Base-by-base conservation (phyloP, 2,329 filamentous ascomycete genomes). In the Teratosphaeria nubilosa region DNA sequence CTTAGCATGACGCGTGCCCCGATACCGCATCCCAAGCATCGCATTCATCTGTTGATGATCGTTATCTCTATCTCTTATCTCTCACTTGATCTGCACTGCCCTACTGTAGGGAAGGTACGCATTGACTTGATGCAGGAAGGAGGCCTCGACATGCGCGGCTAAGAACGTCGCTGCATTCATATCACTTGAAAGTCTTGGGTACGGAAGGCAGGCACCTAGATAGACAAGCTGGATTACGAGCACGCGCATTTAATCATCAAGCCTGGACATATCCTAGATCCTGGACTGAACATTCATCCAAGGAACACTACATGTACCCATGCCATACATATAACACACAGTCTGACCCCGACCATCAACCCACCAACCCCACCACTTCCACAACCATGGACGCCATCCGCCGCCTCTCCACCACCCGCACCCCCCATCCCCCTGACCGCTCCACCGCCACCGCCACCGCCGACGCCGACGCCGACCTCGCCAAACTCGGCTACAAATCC, bases 401-500 rank as follows among this genome's bases (percentile, higher is more conserved):
- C 41, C 41, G 41, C 41, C n/a, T 48, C 34, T 41, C 34, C 27
- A 30, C 27, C 27, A 5, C 16, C 34, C 13, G 14, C 16, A 7
- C 13, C 13, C 34, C 16, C 1, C 5, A n/a, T 11, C 16, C 34
- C 34, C 14, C 34, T 3, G 5, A 41, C 13, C 13, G 3, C n/a
- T n/a, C 34, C 34, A n/a, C 13, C 34, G 13, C 13, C 13, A n/a
- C 13, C 13, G 2, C 13, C 34, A 41, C 14, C 31, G 14, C n/a
- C 13, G 52, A 68, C 59, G 83, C 83, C 60, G 81, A 86, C 69
- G 81, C 80, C 61, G 80, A 81, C 56, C 77, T 86, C 66, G 83
- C 80, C 60, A 79, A 78, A 64, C 83, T 88, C 83, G 86, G 85
- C 56, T 88, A 88, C 76, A 82, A 81, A 72, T 77, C 79, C 56